phyloP scores from a whole-genome alignment of 495 filamentous ascomycete genomes.

The Penicillium herquei region DNA sequence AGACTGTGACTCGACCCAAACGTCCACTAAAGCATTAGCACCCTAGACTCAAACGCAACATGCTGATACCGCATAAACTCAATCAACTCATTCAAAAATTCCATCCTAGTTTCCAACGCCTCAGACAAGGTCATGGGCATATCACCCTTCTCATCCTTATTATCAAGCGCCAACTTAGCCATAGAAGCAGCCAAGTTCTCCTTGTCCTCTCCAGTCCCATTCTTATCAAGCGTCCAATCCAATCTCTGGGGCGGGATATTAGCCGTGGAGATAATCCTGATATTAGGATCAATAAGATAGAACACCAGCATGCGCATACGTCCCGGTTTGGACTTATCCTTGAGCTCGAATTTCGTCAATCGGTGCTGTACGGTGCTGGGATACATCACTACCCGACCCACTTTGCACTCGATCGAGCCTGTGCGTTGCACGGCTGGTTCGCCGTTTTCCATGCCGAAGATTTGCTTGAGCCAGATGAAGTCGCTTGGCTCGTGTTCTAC shows the following conservation, averaged over 20 bases:
- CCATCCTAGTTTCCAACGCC: conserved; percentile 23
- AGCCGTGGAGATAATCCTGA: conserved; percentile 53
- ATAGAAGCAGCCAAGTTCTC: conserved; percentile 13
- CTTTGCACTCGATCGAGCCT: conserved; percentile 20
- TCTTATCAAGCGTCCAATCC: conserved; percentile 33
- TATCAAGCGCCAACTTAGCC: conserved; percentile 27
- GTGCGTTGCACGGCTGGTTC: conserved; percentile 30
- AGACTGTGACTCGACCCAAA: not conserved
- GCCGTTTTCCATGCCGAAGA: conserved; percentile 34
- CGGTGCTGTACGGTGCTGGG: conserved; percentile 49
- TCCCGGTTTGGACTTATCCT: conserved; percentile 49
- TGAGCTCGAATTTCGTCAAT: conserved; percentile 42
- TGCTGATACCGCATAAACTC: conserved; percentile 34
- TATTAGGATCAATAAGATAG: conserved; percentile 55
- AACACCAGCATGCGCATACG: conserved; percentile 46
- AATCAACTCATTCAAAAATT: conserved; percentile 27
- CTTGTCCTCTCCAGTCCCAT: not conserved
- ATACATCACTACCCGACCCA: conserved; percentile 29
- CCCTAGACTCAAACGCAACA: conserved; percentile 34
- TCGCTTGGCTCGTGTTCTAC: conserved; percentile 27
- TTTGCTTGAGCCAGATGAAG: conserved; percentile 29
- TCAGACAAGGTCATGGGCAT: conserved; percentile 37
- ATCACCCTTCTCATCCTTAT: conserved; percentile 27
- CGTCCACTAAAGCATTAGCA: conserved; percentile 18
- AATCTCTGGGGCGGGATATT: conserved; percentile 54